Percentiles rank a stretch among this genome's conserved stretches.
Conservation (phyloP, 225 moss, liverwort and hornwort genomes). For the Marchantia polymorpha region DNA sequence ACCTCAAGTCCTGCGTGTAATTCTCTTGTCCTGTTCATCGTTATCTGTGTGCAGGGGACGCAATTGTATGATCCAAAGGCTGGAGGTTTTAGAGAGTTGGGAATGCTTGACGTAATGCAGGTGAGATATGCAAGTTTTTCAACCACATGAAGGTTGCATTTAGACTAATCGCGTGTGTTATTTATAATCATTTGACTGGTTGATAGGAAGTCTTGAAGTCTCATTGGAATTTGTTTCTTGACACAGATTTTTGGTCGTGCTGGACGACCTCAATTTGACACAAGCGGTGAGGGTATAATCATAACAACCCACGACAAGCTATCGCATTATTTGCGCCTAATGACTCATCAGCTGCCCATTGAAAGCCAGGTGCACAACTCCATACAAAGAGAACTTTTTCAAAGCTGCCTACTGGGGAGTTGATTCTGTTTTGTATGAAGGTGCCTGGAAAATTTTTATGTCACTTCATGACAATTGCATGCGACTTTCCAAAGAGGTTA, state of each 20-base stretch:
- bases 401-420: not conserved
- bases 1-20: not conserved
- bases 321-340: conserved; percentile 86
- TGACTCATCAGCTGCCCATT: conserved; percentile 98
- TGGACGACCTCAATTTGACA: conserved; percentile 95
- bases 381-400: not conserved
- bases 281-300: conserved; percentile 98
- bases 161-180: not conserved
- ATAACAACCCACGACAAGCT: conserved; percentile 97
- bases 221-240: not conserved
- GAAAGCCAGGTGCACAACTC: conserved; percentile 76
- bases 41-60: conserved; percentile 56
- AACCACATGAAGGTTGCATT: not conserved
- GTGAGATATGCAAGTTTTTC: conserved; percentile 34
- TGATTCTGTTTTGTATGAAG: not conserved
- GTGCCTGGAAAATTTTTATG: not conserved
- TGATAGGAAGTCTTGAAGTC: too few species aligned
- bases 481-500: not conserved
- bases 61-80: conserved; percentile 98
- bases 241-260: conserved; percentile 94
- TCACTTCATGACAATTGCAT: too few species aligned
- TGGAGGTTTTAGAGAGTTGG: conserved; percentile 95
- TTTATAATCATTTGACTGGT: too few species aligned
- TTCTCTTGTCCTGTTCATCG: not conserved
- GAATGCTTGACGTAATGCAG: conserved; percentile 99